Evolutionary conservation across 768 basidiomycete species (phyloP).

Genomic region (Trametopsis cervina): DNA sequence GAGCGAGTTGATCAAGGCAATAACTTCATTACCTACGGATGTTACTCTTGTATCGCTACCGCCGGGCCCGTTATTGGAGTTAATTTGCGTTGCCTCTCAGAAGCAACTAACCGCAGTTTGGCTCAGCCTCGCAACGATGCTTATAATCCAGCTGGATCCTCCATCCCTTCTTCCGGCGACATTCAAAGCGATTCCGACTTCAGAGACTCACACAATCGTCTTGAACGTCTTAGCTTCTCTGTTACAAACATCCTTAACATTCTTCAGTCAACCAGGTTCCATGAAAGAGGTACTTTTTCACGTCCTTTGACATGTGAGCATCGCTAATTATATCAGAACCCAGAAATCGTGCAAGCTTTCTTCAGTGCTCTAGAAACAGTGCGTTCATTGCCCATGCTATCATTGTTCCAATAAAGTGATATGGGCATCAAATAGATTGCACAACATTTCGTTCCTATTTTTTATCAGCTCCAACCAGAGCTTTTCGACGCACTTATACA

Average conservation of each 20-base stretch:
- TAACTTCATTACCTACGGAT: constrained; percentile 75
- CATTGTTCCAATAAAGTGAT: not conserved
- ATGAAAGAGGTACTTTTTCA: constrained; percentile 60
- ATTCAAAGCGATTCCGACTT: constrained; percentile 44
- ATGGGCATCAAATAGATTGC: constrained; percentile 28
- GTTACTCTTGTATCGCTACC: constrained; percentile 75
- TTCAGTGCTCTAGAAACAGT: constrained; percentile 80
- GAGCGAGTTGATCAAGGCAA: constrained; percentile 80
- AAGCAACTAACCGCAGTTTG: constrained; percentile 74
- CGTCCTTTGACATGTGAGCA: not conserved
- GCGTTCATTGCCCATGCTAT: constrained; percentile 17
- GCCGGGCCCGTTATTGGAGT: constrained; percentile 72
- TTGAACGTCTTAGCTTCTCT: constrained; percentile 48
- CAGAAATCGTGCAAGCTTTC: constrained; percentile 86
- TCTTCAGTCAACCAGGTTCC: constrained; percentile 48
- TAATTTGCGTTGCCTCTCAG: constrained; percentile 67
- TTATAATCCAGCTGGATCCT: constrained; percentile 79
- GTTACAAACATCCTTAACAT: constrained; percentile 47
- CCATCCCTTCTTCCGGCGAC: constrained; percentile 42
- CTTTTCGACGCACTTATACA: constrained; percentile 63
- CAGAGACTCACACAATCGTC: constrained; percentile 53
- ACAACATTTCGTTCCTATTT: constrained; percentile 51
- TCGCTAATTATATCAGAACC: constrained; percentile 48
- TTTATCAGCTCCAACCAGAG: constrained; percentile 58
- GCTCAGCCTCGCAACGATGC: constrained; percentile 76